Conservation (phyloP, 169 alveolate species). For the Eimeria maxima region DNA sequence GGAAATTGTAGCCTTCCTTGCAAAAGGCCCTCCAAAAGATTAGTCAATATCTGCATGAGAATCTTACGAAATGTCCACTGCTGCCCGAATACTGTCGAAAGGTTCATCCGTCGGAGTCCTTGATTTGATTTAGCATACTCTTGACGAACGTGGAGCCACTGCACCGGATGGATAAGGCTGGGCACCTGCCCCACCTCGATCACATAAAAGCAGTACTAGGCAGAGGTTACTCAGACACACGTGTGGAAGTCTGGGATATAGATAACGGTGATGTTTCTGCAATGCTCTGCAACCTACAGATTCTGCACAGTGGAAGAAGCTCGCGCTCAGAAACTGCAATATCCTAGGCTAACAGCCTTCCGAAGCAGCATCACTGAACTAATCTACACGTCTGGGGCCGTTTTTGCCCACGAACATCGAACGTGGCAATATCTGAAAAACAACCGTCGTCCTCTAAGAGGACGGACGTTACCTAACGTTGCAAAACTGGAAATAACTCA, state of each 20-base stretch:
- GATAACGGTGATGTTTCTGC: not conserved
- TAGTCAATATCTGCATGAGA: not conserved
- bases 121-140: not conserved
- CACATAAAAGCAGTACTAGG: not conserved
- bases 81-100: not conserved
- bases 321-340: not conserved
- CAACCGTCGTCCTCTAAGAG: not conserved
- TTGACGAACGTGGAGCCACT: not conserved
- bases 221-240: not conserved
- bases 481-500: not conserved
- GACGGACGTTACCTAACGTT: not conserved
- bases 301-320: not conserved
- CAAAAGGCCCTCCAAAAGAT: not conserved
- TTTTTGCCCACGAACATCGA: not conserved
- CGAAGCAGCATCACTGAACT: not conserved
- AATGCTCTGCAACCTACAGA: not conserved
- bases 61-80: too few species aligned
- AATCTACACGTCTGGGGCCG: not conserved
- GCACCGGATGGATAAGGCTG: not conserved
- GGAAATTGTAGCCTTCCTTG: slow-evolving; percentile 7
- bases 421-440: not conserved
- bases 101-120: not conserved
- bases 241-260: not conserved
- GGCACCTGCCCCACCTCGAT: not conserved
- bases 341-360: not conserved